Base-by-base conservation (phyloP, 1,139 yeast species). In the Candida sp. region DNA sequence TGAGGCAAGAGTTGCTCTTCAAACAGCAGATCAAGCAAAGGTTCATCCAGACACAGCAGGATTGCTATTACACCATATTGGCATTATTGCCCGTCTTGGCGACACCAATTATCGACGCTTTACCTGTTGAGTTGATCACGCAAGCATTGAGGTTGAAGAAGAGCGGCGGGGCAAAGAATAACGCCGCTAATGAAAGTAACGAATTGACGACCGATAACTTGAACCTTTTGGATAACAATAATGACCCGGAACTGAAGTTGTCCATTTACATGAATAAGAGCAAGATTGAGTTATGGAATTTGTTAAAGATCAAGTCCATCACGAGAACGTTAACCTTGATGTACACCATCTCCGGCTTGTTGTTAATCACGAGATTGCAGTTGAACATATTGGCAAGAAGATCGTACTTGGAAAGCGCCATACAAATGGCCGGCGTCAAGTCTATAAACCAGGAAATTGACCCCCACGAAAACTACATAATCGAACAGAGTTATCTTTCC, bases 11-110 rank as follows among this genome's bases (percentile, higher is more conserved):
- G 69, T 81, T 88, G 51, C 83, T 87, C 53, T 87, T 92, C 48
- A 84, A 87, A 60, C 97, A 90, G 63, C 96, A 89, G 61, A 87
- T 88, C 50, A 80, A 77, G 57, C 70, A 85, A 58, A 73, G 97
- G 54, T 94, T 92, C 63, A 85, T 88, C 49, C 98, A 92, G 72
- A 94, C 97, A 23, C 98, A 93, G 64, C 88, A 87, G 61, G 98
- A 94, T 70, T 90, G 97, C 47, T 80, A 90, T 50, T 86, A 85
- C 69, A 93, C 98, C 0, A 84, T 93, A 52, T 77, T 90, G 65
- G 94, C 96, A 7, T 78, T 94, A 58, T 74, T 91, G 49, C 97
- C 97, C 0, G 90, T 90, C 12, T 75, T 93, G 51, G 79, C 87
- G 4, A 77, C 80, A 25, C 91, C 90, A 27, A 80, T 90, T 7